phyloP scores from a whole-genome alignment of 495 filamentous ascomycete species.

The Penicillium atrosanguineum region DNA sequence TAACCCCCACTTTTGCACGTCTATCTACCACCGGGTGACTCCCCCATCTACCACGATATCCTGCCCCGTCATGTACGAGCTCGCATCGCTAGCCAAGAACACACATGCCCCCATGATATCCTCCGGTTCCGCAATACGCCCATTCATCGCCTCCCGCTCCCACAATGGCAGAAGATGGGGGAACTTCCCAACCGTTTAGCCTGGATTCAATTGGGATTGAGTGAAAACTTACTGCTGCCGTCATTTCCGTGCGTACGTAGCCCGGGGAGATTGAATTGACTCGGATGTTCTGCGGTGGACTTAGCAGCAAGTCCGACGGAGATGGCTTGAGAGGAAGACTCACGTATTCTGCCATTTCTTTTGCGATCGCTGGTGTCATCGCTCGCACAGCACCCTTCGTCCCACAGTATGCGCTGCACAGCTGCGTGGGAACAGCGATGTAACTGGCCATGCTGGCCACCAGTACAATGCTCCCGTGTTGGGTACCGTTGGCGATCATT shows the following conservation, averaged over 20 bases:
- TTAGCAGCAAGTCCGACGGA: not conserved
- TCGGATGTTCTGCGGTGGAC: constrained; percentile 29
- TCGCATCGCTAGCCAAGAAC: constrained; percentile 76
- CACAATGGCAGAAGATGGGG: constrained; percentile 68
- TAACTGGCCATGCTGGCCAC: constrained; percentile 50
- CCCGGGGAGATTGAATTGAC: constrained; percentile 48
- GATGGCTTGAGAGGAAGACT: constrained; percentile 4
- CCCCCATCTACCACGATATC: constrained; percentile 58
- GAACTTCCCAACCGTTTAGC: constrained; percentile 67
- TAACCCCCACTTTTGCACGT: constrained; percentile 25
- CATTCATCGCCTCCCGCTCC: constrained; percentile 71
- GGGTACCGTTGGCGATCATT: constrained; percentile 47
- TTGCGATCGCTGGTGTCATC: constrained; percentile 66
- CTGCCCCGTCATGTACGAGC: constrained; percentile 75
- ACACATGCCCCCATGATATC: constrained; percentile 81
- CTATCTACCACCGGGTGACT: constrained; percentile 29
- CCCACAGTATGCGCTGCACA: constrained; percentile 74
- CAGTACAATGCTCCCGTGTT: constrained; percentile 45
- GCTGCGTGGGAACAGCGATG: constrained; percentile 59
- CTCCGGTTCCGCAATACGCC: constrained; percentile 69
- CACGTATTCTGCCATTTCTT: constrained; percentile 49
- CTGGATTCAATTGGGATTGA: constrained; percentile 25
- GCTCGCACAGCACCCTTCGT: constrained; percentile 66
- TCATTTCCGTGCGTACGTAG: constrained; percentile 47
- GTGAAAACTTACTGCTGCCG: constrained; percentile 49